These are phyloP conservation scores for Terfezia boudieri DNA, from an alignment of 495 filamentous ascomycete species.

Conservation along the genomic window DNA sequence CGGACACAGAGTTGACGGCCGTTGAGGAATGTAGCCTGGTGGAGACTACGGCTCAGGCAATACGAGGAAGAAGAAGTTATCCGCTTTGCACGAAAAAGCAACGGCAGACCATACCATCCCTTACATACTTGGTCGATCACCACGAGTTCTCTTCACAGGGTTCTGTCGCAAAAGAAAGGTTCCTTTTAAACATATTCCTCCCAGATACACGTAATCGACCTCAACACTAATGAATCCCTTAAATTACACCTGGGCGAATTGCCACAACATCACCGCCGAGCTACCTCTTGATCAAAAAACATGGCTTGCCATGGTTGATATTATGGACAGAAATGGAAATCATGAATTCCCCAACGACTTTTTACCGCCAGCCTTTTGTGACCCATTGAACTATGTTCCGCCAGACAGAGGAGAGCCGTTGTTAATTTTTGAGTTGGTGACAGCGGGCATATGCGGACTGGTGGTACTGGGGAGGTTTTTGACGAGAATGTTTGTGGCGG, in stretches of 20 bases:
- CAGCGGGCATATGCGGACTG: not conserved
- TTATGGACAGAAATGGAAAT: not conserved
- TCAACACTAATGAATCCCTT: not conserved
- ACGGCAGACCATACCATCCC: no score
- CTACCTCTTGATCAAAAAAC: not conserved
- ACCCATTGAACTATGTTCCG: not conserved
- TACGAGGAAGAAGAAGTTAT: no score
- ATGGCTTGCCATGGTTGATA: not conserved
- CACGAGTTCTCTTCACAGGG: no score
- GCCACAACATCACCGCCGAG: not conserved
- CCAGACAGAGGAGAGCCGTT: not conserved
- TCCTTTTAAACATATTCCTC: no score
- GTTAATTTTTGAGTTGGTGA: not conserved
- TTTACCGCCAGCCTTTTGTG: not conserved
- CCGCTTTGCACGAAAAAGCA: no score
- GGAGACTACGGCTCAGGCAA: no score
- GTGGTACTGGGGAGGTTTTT: not conserved
- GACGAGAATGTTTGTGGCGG: not conserved
- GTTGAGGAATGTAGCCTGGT: no score
- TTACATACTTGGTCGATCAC: no score
- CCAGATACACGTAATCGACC: not conserved
- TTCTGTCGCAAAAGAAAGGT: no score
- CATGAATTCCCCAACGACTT: not conserved
- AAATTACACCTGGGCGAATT: not conserved
- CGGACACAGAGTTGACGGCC: no score